Evolutionary conservation across 2,329 filamentous ascomycete genomes (phyloP).

Genomic region (Calonectria ilicicola): DNA sequence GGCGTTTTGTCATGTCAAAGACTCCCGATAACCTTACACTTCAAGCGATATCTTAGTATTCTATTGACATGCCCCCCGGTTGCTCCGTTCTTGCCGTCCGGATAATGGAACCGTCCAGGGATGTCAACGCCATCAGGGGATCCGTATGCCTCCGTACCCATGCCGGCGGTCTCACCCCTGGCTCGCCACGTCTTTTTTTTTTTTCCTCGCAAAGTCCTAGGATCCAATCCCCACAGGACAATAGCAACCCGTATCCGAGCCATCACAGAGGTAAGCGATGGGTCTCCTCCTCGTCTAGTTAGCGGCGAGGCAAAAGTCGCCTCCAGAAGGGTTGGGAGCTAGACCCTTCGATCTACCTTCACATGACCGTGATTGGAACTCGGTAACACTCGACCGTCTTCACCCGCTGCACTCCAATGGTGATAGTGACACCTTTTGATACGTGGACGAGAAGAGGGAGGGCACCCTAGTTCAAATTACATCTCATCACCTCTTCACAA

Average conservation of each 20-base stretch:
- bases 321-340: slow-evolving; percentile 2
- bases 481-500: background rate
- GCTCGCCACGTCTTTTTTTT: slow-evolving; percentile 16
- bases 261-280: slow-evolving; percentile 2
- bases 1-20: slow-evolving; percentile 4
- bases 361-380: background rate
- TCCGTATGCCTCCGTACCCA: slow-evolving; percentile 17
- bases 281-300: slow-evolving; percentile 1
- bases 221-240: slow-evolving; percentile 25
- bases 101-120: slow-evolving; percentile 36
- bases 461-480: background rate
- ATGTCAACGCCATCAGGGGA: slow-evolving; percentile 25
- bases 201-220: slow-evolving; percentile 27
- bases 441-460: background rate
- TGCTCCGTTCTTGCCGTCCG: slow-evolving; percentile 33
- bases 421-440: background rate
- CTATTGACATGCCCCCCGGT: slow-evolving; percentile 29
- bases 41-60: slow-evolving; percentile 32
- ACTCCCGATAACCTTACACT: slow-evolving; percentile 26
- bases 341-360: slow-evolving; percentile 3
- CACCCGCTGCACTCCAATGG: background rate
- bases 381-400: background rate
- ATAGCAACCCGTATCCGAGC: slow-evolving; percentile 36
- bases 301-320: background rate
- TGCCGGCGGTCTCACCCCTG: slow-evolving; percentile 24